Conservation (phyloP, 75 land plant species). For the Pinus albicaulis region DNA sequence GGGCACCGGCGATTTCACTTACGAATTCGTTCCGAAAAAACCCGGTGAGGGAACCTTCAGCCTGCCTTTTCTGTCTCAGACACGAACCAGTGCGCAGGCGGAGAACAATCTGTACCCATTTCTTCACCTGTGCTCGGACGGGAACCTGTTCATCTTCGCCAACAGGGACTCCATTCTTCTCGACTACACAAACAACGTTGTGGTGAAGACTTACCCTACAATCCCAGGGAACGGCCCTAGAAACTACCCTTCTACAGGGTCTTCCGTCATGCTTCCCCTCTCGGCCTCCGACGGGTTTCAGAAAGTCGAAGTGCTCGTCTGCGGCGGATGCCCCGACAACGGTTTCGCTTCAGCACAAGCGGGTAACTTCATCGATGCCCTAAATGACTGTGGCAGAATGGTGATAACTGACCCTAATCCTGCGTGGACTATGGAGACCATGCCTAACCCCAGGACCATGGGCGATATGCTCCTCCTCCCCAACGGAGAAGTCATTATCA, state of each 20-base stretch:
- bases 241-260: conserved; percentile 47
- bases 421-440: conserved; percentile 45
- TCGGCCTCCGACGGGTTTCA: conserved; percentile 17
- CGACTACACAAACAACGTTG: conserved; percentile 29
- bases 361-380: conserved; percentile 7
- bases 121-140: conserved; percentile 36
- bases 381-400: conserved; percentile 46
- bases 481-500: conserved; percentile 44
- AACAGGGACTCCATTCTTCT: conserved; percentile 55
- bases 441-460: conserved; percentile 53
- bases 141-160: conserved; percentile 58
- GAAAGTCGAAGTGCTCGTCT: conserved; percentile 41
- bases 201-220: conserved; percentile 11
- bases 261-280: conserved; percentile 49
- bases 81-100: conserved; percentile 3
- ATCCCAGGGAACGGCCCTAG: conserved; percentile 18
- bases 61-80: conserved; percentile 35
- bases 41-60: conserved; percentile 6
- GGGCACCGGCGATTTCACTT: conserved; percentile 22
- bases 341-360: conserved; percentile 14
- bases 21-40: conserved; percentile 40
- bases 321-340: conserved; percentile 33
- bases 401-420: conserved; percentile 34
- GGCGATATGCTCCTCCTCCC: conserved; percentile 56
- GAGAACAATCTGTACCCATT: conserved; percentile 51